Percentiles rank a stretch among this genome's conserved stretches.
Evolutionary conservation across 805 yeast species (phyloP).

Genomic region (Lachancea cidri): DNA sequence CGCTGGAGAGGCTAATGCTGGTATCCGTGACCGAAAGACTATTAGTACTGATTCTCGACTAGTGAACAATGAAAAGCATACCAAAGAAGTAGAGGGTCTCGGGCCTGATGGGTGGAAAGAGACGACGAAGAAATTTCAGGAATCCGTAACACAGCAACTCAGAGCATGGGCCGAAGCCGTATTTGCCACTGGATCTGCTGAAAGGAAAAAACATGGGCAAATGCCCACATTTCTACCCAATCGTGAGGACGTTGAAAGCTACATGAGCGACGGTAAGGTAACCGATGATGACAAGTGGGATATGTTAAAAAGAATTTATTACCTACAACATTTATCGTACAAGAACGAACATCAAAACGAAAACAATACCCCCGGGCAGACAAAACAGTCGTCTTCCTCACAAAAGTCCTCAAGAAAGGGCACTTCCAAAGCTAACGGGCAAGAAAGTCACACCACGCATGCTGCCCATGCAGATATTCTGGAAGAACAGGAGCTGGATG

Average conservation of each 20-base stretch:
- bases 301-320: slow-evolving; percentile 63
- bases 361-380: not conserved
- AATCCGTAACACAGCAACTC: slow-evolving; percentile 49
- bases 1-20: slow-evolving; percentile 83
- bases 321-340: slow-evolving; percentile 61
- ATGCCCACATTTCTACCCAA: slow-evolving; percentile 46
- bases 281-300: slow-evolving; percentile 60
- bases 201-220: slow-evolving; percentile 27
- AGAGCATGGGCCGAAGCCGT: slow-evolving; percentile 50
- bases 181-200: slow-evolving; percentile 31
- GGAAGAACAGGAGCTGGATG: slow-evolving; percentile 27
- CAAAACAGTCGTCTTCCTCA: not conserved
- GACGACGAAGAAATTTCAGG: slow-evolving; percentile 44
- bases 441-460: slow-evolving; percentile 9
- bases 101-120: slow-evolving; percentile 62
- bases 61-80: slow-evolving; percentile 58
- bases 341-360: slow-evolving; percentile 37
- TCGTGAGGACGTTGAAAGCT: slow-evolving; percentile 49
- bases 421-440: not conserved
- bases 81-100: slow-evolving; percentile 67
- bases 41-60: slow-evolving; percentile 80
- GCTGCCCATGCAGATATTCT: slow-evolving; percentile 13
- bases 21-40: slow-evolving; percentile 77
- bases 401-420: no score
- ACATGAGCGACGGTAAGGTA: slow-evolving; percentile 44